Evolutionary conservation across 2,329 filamentous ascomycete genomes (phyloP).

Genomic region (Simplicillium aogashimaense): DNA sequence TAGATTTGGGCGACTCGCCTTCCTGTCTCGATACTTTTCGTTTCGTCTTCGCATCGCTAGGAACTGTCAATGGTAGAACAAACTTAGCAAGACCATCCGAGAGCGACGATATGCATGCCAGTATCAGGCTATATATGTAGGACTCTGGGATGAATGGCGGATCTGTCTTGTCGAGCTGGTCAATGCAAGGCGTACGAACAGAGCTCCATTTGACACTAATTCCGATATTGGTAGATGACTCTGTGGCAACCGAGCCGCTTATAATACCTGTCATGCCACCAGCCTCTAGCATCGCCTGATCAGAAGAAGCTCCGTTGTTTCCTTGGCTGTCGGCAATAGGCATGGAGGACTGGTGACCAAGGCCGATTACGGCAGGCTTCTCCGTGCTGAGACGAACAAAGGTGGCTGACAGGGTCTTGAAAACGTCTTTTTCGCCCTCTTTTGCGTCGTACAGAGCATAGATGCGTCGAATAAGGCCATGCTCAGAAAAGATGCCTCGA

Average conservation of each 20-base stretch:
- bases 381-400: constrained; percentile 92
- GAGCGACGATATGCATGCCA: constrained; percentile 81
- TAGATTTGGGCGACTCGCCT: constrained; percentile 28
- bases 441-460: constrained; percentile 71
- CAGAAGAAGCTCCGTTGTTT: constrained; percentile 49
- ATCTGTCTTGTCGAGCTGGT: constrained; percentile 88
- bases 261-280: constrained; percentile 84
- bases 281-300: constrained; percentile 83
- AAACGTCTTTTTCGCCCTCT: constrained; percentile 61
- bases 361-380: constrained; percentile 78
- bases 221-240: constrained; percentile 54
- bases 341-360: constrained; percentile 80
- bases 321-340: constrained; percentile 51
- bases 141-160: constrained; percentile 78
- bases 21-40: constrained; percentile 37
- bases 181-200: constrained; percentile 77
- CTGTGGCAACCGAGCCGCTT: constrained; percentile 56
- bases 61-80: constrained; percentile 81
- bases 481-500: constrained; percentile 73
- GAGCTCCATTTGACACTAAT: constrained; percentile 91
- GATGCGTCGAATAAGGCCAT: constrained; percentile 66
- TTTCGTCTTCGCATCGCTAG: constrained; percentile 51
- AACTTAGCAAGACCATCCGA: constrained; percentile 92
- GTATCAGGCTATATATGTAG: constrained; percentile 81
- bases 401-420: constrained; percentile 74